These are phyloP conservation scores for Cyberlindnera americana DNA, from an alignment of 805 yeast genomes.

Conservation along the genomic window DNA sequence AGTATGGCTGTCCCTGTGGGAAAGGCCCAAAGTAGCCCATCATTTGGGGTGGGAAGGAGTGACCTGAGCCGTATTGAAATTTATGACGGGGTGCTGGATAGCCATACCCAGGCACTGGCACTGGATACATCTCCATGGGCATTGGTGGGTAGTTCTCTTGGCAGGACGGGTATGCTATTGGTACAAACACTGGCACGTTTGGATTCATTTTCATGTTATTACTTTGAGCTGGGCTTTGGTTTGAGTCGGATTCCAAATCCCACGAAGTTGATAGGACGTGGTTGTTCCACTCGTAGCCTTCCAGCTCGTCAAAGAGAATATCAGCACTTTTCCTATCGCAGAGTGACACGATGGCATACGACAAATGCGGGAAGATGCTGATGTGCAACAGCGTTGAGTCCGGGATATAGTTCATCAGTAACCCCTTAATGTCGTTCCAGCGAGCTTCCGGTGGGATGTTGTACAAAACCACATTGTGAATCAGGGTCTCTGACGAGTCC, in stretches of 20 bases:
- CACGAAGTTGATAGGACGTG: slow-evolving; percentile 9
- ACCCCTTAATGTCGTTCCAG: slow-evolving; percentile 24
- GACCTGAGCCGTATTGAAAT: background rate
- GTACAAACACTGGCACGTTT: background rate
- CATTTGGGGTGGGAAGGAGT: slow-evolving; percentile 1
- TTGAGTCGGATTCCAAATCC: no score
- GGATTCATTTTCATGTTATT: no score
- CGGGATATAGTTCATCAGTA: slow-evolving; percentile 17
- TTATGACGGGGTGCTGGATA: no score
- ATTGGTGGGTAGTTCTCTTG: no score
- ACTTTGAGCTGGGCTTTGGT: no score
- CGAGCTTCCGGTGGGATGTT: slow-evolving; percentile 21
- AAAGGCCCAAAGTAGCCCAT: slow-evolving; percentile 5
- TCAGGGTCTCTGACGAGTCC: slow-evolving; percentile 1
- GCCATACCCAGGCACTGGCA: no score
- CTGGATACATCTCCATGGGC: background rate
- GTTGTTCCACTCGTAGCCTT: slow-evolving; percentile 21
- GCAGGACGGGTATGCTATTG: background rate
- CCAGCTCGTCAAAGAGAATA: slow-evolving; percentile 9
- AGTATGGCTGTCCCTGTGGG: no score
- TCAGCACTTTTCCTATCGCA: slow-evolving; percentile 12
- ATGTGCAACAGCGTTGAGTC: slow-evolving; percentile 23
- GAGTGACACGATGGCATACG: slow-evolving; percentile 14
- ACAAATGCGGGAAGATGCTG: slow-evolving; percentile 13
- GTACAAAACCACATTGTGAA: slow-evolving; percentile 16